Base-by-base conservation (phyloP, 805 yeast genomes). In the Candida fluviatilis region DNA sequence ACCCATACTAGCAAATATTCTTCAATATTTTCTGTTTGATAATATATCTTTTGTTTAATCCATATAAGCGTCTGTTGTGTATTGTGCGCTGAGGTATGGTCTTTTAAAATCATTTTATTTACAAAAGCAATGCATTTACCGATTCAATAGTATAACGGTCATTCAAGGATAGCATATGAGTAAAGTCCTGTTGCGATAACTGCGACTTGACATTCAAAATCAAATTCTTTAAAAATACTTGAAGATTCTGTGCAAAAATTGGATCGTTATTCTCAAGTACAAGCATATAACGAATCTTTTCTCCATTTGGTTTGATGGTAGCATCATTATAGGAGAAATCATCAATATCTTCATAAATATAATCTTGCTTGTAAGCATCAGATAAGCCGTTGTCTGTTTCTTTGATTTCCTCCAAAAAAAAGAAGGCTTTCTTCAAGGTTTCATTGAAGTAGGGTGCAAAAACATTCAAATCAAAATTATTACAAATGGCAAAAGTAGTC, bases 351-450 rank as follows among this genome's bases (percentile, higher is more conserved):
- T 63, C 67, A 33, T 67, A 68, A 4, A 57, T 45, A 37, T 55
- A 57, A 43, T 66, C 68, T 34, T 58, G 64, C 19, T 52, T 52
- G 46, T 69, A 69, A 12, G 58, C 63, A 32, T 57, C 61, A 36
- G 70, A 62, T 5, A 47, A 45, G 0, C 71, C 73, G 4, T 49
- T 46, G 4, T 36, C 45, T 7, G 52, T 45, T 53, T 90, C 97
- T 40, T 80, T 75, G 11, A 84, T 70, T 52, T 88, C 95, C 49
- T 90, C 96, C 35, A 86, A 54, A 42, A 83, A 69, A 36, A 73
- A 47, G 15, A 70, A 61, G 2, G 59, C 38, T n/a, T 55, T 54
- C 35, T 65, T 60, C 27, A 66, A 50, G 7, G 60, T 44, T 8
- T 46, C 60, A 16, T 52, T 54, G 36, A 52, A 65, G 43, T 36